phyloP scores from a whole-genome alignment of 108 stramenopile species.

The Thalassiosira profunda region DNA sequence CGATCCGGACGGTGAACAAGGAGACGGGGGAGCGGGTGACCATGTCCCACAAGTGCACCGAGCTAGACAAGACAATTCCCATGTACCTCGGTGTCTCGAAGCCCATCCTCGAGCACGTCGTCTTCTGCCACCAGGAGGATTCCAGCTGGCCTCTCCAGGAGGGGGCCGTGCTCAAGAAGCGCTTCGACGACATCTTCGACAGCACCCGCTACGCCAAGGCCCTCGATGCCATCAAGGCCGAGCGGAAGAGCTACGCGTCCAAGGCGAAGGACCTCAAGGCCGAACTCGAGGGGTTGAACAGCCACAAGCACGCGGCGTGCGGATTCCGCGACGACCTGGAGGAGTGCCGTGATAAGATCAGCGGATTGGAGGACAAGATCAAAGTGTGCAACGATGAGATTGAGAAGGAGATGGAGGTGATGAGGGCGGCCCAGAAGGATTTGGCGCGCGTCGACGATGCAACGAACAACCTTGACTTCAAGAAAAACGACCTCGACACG shows the following conservation, averaged over 20 bases:
- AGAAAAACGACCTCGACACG: slow-evolving; percentile 27
- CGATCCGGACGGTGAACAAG: slow-evolving; percentile 70
- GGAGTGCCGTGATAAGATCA: slow-evolving; percentile 59
- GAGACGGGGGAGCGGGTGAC: slow-evolving; percentile 67
- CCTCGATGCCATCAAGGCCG: slow-evolving; percentile 91
- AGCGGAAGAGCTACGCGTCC: slow-evolving; percentile 69
- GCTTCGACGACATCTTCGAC: slow-evolving; percentile 99
- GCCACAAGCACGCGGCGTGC: slow-evolving; percentile 82
- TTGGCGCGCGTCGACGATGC: slow-evolving; percentile 46
- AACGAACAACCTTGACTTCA: slow-evolving; percentile 33
- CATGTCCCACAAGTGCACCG: slow-evolving; percentile 92
- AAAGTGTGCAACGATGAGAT: slow-evolving; percentile 26
- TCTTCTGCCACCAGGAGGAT: slow-evolving; percentile 98
- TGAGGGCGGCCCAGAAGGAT: slow-evolving; percentile 15
- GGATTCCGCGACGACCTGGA: slow-evolving; percentile 78
- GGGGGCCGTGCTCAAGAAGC: slow-evolving; percentile 97
- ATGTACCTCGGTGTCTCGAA: slow-evolving; percentile 88
- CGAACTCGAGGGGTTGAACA: slow-evolving; percentile 77
- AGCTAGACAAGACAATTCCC: slow-evolving; percentile 93
- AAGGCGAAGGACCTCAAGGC: slow-evolving; percentile 87
- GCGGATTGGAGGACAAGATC: slow-evolving; percentile 56
- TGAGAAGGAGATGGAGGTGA: slow-evolving; percentile 41
- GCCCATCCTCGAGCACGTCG: slow-evolving; percentile 97
- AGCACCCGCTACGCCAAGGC: slow-evolving; percentile 96
- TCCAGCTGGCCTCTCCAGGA: slow-evolving; percentile 94